Conservation (phyloP, 306 rosid genomes). For the Dalbergia oliveri region DNA sequence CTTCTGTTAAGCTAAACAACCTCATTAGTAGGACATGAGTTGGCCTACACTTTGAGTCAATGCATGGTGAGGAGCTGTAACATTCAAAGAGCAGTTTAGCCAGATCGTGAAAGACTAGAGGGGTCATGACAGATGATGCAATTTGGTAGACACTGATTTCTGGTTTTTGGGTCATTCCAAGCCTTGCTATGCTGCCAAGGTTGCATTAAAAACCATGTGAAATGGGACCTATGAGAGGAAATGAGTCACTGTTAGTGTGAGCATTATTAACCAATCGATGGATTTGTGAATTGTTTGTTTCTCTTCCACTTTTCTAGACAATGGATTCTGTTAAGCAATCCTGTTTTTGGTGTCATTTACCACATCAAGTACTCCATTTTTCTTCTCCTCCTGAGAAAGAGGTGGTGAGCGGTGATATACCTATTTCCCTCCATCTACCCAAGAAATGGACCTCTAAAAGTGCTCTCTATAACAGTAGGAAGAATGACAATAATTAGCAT, state of each 20-base stretch:
- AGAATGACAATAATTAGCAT: conserved; percentile 81
- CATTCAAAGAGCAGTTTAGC: conserved; percentile 70
- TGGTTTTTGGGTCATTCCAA: conserved; percentile 65
- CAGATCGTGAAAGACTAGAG: conserved; percentile 67
- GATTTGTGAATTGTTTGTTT: conserved; percentile 5
- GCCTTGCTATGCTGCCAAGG: conserved; percentile 87
- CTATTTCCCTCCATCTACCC: conserved; percentile 99
- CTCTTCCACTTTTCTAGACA: conserved; percentile 14
- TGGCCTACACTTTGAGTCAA: conserved; percentile 78
- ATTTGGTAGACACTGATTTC: conserved; percentile 84
- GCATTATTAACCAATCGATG: background rate
- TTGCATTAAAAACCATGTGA: conserved; percentile 95
- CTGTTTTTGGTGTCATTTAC: conserved; percentile 49
- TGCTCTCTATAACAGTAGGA: conserved; percentile 96
- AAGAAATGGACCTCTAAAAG: conserved; percentile 85
- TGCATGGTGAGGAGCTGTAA: conserved; percentile 73
- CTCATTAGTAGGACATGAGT: conserved; percentile 80
- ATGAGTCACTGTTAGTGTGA: conserved; percentile 24
- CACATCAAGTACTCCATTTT: conserved; percentile 86
- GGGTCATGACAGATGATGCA: conserved; percentile 90
- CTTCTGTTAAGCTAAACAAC: conserved; percentile 80
- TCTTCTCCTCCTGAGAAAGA: background rate
- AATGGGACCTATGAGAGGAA: conserved; percentile 74
- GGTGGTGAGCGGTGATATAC: conserved; percentile 44
- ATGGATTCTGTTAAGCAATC: background rate